Evolutionary conservation across 306 rosid genomes (phyloP), one percentile per base, ranked within the genome.

Genomic region (Quercus berberidifolia): DNA sequence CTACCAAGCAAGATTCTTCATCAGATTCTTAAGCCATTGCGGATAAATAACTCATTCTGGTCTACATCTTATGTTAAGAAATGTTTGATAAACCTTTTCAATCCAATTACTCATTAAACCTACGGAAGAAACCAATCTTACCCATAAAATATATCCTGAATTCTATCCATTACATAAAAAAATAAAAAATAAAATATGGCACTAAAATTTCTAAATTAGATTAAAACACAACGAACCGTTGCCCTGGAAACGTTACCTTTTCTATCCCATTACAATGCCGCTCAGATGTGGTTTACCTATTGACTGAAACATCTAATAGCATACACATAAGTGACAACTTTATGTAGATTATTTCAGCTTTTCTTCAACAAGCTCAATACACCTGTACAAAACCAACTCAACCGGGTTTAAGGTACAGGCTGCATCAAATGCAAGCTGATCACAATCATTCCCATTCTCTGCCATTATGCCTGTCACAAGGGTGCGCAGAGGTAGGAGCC

Each of bases 321-420:
- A 5, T 63, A 28, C 51, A 18, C 25, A 18, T n/a, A 60, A 25
- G 59, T 20, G 30, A 74, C 35, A 30, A 35, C 49, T 68, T 68
- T 77, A 79, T 0, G 71, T 33, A 18, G 79, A 43, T 56, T 78
- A 73, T 65, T 77, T 31, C 52, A 93, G 79, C 84, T 89, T 85
- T 78, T 90, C 93, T 87, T 96, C 98, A 25, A 89, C 86, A 52
- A 96, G 96, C 86, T 96, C 94, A 74, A 96, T 90, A 81, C 99
- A 93, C 4, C 92, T 93, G 80, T 91, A 93, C 76, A 93, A 71
- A 78, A 91, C 99, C 20, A 96, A 79, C 76, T 96, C 98, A 9
- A 96, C 69, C 18, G 99, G 99, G 84, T 93, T 93, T 20, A 96
- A 38, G 58, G 82, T 77, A 82, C 96, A 93, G 19, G 76, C 62